phyloP scores from a whole-genome alignment of 1,284 basidiomycete species.

The Trichosporon sp. region DNA sequence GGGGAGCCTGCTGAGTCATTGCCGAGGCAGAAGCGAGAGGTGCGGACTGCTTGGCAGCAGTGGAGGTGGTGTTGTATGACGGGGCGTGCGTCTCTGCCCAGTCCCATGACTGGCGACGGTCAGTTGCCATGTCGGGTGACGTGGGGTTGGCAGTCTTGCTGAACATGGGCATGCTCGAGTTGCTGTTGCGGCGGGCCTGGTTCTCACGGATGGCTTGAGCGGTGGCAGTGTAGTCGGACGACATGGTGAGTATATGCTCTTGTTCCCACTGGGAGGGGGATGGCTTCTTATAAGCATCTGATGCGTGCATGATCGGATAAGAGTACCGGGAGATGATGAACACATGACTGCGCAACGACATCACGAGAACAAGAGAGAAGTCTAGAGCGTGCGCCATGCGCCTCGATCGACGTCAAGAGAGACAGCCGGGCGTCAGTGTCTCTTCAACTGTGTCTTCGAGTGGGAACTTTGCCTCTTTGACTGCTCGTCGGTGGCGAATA shows the following conservation, averaged over 20 bases:
- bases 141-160: not conserved
- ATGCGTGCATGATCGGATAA: not conserved
- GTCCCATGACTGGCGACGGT: conserved; percentile 4
- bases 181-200: conserved; percentile 7
- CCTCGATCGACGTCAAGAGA: too few relatives aligned
- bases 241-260: not conserved
- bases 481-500: not conserved
- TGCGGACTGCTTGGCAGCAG: not conserved
- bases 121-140: not conserved
- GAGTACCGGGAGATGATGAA: not conserved
- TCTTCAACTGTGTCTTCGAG: not conserved
- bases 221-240: conserved; percentile 1
- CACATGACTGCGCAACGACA: not conserved
- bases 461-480: too few relatives aligned
- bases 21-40: not conserved
- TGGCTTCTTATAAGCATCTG: not conserved
- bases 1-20: conserved; percentile 9
- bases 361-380: not conserved
- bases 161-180: not conserved
- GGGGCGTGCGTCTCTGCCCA: conserved; percentile 7
- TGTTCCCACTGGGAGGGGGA: too few relatives aligned
- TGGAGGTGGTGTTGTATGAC: not conserved
- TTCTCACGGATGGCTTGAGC: conserved; percentile 6
- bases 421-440: too few relatives aligned
- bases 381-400: too few relatives aligned